A percentile compares a stretch with the other conserved stretches of the same genome.
Conservation (phyloP, 495 filamentous ascomycete species). For the Hyaloscypha variabilis region DNA sequence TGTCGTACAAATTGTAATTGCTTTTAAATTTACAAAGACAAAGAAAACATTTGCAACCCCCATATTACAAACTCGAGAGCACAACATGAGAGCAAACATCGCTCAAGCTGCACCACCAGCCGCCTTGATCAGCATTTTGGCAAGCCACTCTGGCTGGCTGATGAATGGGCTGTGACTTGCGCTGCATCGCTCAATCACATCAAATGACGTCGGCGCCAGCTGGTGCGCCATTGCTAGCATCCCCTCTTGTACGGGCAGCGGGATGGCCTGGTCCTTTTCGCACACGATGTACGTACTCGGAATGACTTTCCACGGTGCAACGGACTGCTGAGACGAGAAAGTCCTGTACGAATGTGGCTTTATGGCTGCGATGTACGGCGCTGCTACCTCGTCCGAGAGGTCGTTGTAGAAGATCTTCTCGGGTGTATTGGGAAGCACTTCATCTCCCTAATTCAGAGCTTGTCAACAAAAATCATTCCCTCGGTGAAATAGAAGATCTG, state of each 20-base stretch:
- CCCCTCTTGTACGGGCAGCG: constrained; percentile 25
- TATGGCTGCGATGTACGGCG: constrained; percentile 12
- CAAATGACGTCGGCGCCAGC: constrained; percentile 13
- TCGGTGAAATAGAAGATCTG: not conserved
- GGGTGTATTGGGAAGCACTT: constrained; percentile 7
- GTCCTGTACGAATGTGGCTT: constrained; percentile 22
- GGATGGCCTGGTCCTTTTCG: constrained; percentile 33
- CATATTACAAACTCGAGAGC: not conserved
- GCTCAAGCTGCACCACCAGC: constrained; percentile 13
- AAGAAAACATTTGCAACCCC: not conserved
- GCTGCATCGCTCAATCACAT: constrained; percentile 33
- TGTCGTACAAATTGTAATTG: constrained; percentile 6
- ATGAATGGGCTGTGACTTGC: constrained; percentile 39
- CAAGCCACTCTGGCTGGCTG: constrained; percentile 34
- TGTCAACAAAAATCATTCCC: not conserved
- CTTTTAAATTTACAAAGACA: not conserved
- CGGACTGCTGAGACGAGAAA: constrained; percentile 17
- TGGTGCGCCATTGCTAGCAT: constrained; percentile 10
- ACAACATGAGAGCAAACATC: not conserved
- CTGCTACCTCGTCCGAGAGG: constrained; percentile 10
- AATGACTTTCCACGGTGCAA: constrained; percentile 22
- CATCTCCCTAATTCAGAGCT: constrained; percentile 7
- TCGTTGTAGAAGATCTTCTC: constrained; percentile 31
- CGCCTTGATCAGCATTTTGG: constrained; percentile 25
- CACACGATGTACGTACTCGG: constrained; percentile 27